These are phyloP conservation scores for Priceomyces castillae DNA, from an alignment of 805 yeast species.

Conservation along the genomic window DNA sequence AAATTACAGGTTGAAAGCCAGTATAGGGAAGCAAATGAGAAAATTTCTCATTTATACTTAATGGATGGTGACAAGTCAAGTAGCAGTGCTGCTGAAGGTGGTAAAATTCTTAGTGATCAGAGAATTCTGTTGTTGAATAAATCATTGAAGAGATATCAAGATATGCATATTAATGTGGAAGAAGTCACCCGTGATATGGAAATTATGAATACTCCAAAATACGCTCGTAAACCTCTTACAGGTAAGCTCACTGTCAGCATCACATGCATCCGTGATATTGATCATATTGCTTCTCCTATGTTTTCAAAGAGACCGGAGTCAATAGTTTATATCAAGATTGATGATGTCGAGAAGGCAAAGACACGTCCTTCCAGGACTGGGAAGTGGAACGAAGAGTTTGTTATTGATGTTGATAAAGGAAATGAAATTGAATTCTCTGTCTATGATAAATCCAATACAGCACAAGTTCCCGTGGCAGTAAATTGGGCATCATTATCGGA, in stretches of 20 bases:
- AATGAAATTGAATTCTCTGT: conserved; percentile 88
- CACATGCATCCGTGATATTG: conserved; percentile 80
- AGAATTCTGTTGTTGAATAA: conserved; percentile 80
- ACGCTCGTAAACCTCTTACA: conserved; percentile 77
- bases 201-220: conserved; percentile 63
- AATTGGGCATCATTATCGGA: conserved; percentile 90
- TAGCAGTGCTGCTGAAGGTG: conserved; percentile 85
- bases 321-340: conserved; percentile 73
- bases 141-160: conserved; percentile 83
- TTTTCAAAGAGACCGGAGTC: conserved; percentile 79
- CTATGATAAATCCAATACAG: conserved; percentile 71
- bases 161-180: conserved; percentile 73
- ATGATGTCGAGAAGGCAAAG: conserved; percentile 78
- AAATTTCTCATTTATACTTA: conserved; percentile 78
- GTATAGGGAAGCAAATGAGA: conserved; percentile 89
- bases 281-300: conserved; percentile 85
- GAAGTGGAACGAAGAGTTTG: conserved; percentile 80
- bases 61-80: conserved; percentile 88
- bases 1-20: conserved; percentile 92
- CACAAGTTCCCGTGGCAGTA: conserved; percentile 81
- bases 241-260: conserved; percentile 77
- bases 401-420: conserved; percentile 80
- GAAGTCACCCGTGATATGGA: conserved; percentile 67
- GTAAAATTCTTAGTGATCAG: conserved; percentile 77
- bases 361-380: conserved; percentile 75